A percentile compares a stretch with the other conserved stretches of the same genome.
These are phyloP conservation scores for Suillus hirtellus DNA, from an alignment of 768 basidiomycete species.

Conservation along the genomic window DNA sequence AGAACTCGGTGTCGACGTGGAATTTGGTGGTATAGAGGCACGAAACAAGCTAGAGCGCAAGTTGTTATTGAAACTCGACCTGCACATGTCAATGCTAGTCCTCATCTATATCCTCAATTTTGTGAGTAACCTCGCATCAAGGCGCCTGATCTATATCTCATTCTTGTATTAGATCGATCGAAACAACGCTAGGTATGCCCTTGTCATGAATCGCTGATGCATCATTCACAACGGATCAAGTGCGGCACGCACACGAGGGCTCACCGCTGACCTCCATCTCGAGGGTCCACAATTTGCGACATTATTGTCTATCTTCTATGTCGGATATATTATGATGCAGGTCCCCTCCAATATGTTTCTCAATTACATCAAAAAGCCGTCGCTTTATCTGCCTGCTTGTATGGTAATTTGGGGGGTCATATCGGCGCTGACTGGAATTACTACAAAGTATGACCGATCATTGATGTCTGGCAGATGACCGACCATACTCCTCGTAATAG, in stretches of 20 bases:
- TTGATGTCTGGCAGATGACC: background rate
- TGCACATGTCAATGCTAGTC: constrained; percentile 55
- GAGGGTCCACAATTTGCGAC: constrained; percentile 64
- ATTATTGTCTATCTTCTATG: constrained; percentile 67
- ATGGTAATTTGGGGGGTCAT: constrained; percentile 74
- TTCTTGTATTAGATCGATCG: constrained; percentile 53
- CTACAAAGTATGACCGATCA: constrained; percentile 27
- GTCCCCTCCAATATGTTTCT: constrained; percentile 68
- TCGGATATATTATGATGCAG: constrained; percentile 51
- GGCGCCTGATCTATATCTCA: background rate
- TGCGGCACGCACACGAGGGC: constrained; percentile 63
- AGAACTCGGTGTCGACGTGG: constrained; percentile 32
- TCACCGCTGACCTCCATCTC: constrained; percentile 63
- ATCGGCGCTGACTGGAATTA: constrained; percentile 47
- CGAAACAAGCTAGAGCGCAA: constrained; percentile 51
- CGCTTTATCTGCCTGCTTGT: constrained; percentile 61
- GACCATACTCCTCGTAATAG: constrained; percentile 18
- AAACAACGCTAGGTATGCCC: constrained; percentile 61
- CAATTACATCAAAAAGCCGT: constrained; percentile 66
- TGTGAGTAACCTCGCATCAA: constrained; percentile 18
- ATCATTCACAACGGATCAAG: constrained; percentile 32
- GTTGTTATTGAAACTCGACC: constrained; percentile 55
- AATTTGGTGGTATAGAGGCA: constrained; percentile 49
- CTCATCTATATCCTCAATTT: constrained; percentile 41
- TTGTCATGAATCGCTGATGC: background rate